Conservation (phyloP, 441 rosid species). For the Rhodomyrtus psidioides region DNA sequence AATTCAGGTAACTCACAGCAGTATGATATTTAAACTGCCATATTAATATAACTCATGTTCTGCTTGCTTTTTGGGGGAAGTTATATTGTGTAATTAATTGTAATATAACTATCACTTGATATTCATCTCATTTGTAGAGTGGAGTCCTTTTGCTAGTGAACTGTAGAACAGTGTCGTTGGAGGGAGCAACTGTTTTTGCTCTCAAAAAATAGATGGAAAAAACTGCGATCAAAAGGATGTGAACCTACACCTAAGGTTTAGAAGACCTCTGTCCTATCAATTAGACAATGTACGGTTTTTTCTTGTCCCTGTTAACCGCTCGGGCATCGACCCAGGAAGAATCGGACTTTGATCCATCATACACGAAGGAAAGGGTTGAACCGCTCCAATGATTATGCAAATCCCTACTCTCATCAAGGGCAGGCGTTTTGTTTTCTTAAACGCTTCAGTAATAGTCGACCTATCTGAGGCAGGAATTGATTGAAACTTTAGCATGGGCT, state of each 20-base stretch:
- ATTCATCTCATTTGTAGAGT: neutral
- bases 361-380: no score
- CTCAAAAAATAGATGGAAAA: no score
- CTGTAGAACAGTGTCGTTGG: neutral
- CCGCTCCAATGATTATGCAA: no score
- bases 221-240: conserved; percentile 8
- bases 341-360: no score
- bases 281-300: neutral
- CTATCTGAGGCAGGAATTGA: no score
- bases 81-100: neutral
- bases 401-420: no score
- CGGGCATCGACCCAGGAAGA: no score
- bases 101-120: neutral
- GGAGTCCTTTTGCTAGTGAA: neutral
- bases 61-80: neutral
- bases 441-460: no score
- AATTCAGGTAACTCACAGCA: neutral
- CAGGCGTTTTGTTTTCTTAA: no score
- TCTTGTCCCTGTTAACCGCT: neutral
- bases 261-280: neutral
- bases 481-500: no score
- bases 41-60: neutral
- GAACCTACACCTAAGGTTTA: neutral
- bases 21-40: neutral
- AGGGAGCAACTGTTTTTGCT: neutral